Conservation (phyloP, 345 rosid species). For the Turritis glabra region DNA sequence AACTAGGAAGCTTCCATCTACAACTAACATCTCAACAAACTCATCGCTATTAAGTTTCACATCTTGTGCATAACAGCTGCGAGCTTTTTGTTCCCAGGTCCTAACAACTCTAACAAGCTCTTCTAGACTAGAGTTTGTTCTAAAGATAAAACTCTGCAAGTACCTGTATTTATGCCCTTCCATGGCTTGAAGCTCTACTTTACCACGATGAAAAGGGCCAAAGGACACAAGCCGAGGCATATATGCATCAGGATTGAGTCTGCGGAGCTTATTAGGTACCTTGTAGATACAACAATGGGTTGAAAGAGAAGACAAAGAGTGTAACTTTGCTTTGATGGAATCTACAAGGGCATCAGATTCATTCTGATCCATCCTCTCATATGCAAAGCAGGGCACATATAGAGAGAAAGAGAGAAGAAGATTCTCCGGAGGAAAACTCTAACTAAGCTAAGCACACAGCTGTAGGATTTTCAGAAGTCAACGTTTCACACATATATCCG, state of each 20-base stretch:
- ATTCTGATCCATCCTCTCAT: neutral
- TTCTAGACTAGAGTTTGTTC: constrained; percentile 25
- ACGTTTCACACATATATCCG: neutral
- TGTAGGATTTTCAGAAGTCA: neutral
- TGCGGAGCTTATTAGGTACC: constrained; percentile 33
- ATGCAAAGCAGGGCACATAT: neutral
- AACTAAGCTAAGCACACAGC: neutral
- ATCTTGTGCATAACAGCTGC: constrained; percentile 38
- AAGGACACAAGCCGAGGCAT: constrained; percentile 29
- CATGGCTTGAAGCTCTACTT: constrained; percentile 22
- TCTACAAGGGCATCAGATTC: neutral
- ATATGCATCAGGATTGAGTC: constrained; percentile 30
- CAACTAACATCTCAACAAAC: constrained; percentile 40
- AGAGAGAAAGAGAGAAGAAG: neutral
- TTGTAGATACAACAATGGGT: constrained; percentile 27
- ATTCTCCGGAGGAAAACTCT: neutral
- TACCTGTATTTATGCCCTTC: constrained; percentile 44
- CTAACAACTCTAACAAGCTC: constrained; percentile 16
- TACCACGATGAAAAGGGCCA: constrained; percentile 30
- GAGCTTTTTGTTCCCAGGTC: constrained; percentile 35
- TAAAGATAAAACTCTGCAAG: constrained; percentile 26
- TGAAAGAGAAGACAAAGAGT: constrained; percentile 28
- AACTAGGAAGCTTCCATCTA: constrained; percentile 39
- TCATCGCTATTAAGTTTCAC: constrained; percentile 19
- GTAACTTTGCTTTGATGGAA: constrained; percentile 29